Evolutionary conservation across 1,284 basidiomycete genomes (phyloP).

Genomic region (Sparassis latifolia): DNA sequence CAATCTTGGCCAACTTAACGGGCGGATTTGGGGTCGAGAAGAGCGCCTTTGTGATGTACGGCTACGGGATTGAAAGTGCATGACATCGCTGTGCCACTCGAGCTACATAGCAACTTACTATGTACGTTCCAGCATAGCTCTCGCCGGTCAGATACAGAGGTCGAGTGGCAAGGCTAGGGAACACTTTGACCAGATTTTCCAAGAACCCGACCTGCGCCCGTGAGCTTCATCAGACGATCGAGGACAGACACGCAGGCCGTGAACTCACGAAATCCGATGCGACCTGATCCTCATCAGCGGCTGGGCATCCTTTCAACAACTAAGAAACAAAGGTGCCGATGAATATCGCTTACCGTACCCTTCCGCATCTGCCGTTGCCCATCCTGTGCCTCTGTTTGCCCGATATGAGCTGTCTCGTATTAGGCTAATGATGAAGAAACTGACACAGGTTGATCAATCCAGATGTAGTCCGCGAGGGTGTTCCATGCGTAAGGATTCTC

Average conservation of each 20-base stretch:
- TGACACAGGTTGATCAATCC: conserved; percentile 67
- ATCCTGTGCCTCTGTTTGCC: conserved; percentile 46
- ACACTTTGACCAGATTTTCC: conserved; percentile 25
- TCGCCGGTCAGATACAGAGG: conserved; percentile 28
- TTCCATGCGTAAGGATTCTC: conserved; percentile 54
- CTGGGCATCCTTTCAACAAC: conserved; percentile 27
- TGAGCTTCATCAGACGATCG: too few species aligned
- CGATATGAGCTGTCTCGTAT: too few species aligned
- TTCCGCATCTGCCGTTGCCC: conserved; percentile 53
- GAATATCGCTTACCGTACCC: conserved; percentile 9
- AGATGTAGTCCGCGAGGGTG: conserved; percentile 57
- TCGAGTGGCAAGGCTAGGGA: conserved; percentile 24
- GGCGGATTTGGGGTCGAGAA: conserved; percentile 58
- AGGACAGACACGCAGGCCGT: too few species aligned
- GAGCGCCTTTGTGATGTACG: conserved; percentile 69
- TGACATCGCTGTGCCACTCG: not conserved
- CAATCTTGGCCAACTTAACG: conserved; percentile 58
- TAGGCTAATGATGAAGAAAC: conserved; percentile 1
- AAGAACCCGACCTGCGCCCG: conserved; percentile 19
- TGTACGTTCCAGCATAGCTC: conserved; percentile 29
- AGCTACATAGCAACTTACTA: conserved; percentile 28
- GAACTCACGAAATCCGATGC: conserved; percentile 58
- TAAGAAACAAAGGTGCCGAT: not conserved
- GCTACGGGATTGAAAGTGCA: conserved; percentile 29
- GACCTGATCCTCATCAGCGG: conserved; percentile 60